These are phyloP conservation scores for Hemileccinum impolitum DNA, from an alignment of 768 basidiomycete genomes.

Conservation along the genomic window DNA sequence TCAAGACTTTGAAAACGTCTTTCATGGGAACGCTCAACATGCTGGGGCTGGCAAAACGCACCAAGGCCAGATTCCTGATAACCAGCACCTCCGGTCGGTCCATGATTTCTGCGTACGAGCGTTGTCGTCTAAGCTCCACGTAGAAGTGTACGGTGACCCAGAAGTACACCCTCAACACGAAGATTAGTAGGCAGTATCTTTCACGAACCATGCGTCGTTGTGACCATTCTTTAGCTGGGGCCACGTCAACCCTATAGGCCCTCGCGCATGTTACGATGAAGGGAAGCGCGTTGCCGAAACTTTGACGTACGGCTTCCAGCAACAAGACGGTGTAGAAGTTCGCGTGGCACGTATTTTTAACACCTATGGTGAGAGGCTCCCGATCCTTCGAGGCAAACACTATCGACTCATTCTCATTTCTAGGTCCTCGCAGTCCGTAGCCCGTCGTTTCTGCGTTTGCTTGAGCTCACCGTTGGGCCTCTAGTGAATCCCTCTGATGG, in stretches of 20 bases:
- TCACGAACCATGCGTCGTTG: slow-evolving; percentile 7
- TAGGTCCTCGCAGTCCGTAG: slow-evolving; percentile 65
- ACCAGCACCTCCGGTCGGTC: slow-evolving; percentile 85
- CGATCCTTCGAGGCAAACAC: neutral
- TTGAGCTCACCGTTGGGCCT: slow-evolving; percentile 22
- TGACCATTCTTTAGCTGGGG: slow-evolving; percentile 67
- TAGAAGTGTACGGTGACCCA: slow-evolving; percentile 98
- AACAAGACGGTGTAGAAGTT: slow-evolving; percentile 93
- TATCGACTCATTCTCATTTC: neutral
- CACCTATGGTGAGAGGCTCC: slow-evolving; percentile 60
- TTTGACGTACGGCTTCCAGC: slow-evolving; percentile 91
- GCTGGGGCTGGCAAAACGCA: slow-evolving; percentile 96
- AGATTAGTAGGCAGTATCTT: slow-evolving; percentile 68
- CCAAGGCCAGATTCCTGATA: slow-evolving; percentile 95
- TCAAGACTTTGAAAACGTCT: slow-evolving; percentile 98
- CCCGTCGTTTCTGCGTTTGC: slow-evolving; percentile 24
- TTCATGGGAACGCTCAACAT: slow-evolving; percentile 99
- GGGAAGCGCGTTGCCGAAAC: slow-evolving; percentile 99
- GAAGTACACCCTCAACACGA: slow-evolving; percentile 96
- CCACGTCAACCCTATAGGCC: slow-evolving; percentile 97
- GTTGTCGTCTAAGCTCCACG: slow-evolving; percentile 1
- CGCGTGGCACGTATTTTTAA: slow-evolving; percentile 99
- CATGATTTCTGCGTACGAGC: neutral
- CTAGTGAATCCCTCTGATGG: slow-evolving; percentile 95
- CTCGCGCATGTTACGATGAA: slow-evolving; percentile 99